Evolutionary conservation across 2,329 filamentous ascomycete species (phyloP).

Genomic region (Arthrobotrys sphaeroides): DNA sequence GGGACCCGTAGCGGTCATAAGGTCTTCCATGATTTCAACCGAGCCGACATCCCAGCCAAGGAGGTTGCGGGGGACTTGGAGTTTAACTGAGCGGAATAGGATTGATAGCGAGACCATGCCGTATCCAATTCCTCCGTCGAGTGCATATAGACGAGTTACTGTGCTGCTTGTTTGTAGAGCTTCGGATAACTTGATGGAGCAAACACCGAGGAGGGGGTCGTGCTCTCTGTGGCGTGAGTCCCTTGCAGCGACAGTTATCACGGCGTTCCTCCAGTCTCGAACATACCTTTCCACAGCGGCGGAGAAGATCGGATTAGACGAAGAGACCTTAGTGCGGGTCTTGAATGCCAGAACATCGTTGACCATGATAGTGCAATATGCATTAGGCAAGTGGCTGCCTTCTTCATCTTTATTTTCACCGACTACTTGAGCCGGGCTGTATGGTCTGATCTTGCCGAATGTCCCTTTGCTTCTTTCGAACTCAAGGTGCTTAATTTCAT

Average conservation of each 20-base stretch:
- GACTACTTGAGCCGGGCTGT: constrained; percentile 59
- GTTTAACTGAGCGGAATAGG: constrained; percentile 88
- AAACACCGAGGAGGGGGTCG: constrained; percentile 91
- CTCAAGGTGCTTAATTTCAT: constrained; percentile 95
- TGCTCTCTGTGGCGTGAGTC: constrained; percentile 90
- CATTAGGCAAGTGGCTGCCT: constrained; percentile 80
- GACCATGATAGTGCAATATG: constrained; percentile 90
- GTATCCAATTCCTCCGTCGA: constrained; percentile 92
- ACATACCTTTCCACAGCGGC: constrained; percentile 93
- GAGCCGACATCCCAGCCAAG: constrained; percentile 96
- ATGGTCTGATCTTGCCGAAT: constrained; percentile 68
- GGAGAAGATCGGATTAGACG: constrained; percentile 95
- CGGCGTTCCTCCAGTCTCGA: constrained; percentile 87
- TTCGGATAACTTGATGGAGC: constrained; percentile 86
- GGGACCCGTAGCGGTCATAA: constrained; percentile 73
- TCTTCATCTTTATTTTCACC: constrained; percentile 89
- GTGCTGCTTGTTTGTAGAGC: constrained; percentile 89
- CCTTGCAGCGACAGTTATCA: constrained; percentile 86
- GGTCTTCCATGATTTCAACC: constrained; percentile 82
- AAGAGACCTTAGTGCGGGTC: constrained; percentile 92
- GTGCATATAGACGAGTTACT: constrained; percentile 90
- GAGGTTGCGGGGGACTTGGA: constrained; percentile 81
- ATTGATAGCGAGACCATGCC: constrained; percentile 88
- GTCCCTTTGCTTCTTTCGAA: constrained; percentile 90
- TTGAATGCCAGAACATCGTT: constrained; percentile 83